Conservation (phyloP, 2,329 filamentous ascomycete species). For the Cercospora zeina region DNA sequence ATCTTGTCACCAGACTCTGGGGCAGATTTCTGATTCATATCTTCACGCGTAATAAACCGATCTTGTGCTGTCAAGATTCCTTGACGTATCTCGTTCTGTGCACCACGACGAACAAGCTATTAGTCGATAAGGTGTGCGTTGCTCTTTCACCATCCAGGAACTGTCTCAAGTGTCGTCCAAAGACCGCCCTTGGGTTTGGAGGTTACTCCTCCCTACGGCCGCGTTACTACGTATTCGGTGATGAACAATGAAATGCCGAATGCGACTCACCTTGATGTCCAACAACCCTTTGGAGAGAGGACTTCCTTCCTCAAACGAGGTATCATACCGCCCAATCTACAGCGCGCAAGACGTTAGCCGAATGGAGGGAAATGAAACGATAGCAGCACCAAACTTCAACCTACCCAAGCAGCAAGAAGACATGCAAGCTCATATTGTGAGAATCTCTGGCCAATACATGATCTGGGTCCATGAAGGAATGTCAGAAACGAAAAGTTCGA, state of each 20-base stretch:
- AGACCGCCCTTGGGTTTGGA: slow-evolving; percentile 71
- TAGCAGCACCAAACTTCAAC: not conserved
- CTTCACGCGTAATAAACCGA: not conserved
- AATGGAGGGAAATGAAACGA: not conserved
- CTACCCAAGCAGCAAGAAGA: slow-evolving; percentile 67
- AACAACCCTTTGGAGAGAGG: slow-evolving; percentile 53
- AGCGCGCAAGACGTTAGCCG: not conserved
- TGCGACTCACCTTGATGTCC: slow-evolving; percentile 55
- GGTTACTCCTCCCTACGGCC: slow-evolving; percentile 61
- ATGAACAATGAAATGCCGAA: not conserved
- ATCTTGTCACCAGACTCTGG: not conserved
- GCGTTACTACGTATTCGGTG: not conserved
- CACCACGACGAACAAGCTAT: not conserved
- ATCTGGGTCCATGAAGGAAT: slow-evolving; percentile 81
- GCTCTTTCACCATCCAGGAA: slow-evolving; percentile 63
- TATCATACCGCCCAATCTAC: slow-evolving; percentile 67
- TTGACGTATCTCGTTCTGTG: not conserved
- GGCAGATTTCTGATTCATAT: not conserved
- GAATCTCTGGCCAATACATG: slow-evolving; percentile 81
- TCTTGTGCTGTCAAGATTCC: not conserved
- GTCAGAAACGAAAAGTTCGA: slow-evolving; percentile 78
- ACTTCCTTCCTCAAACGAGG: slow-evolving; percentile 61
- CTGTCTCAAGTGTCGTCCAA: slow-evolving; percentile 63
- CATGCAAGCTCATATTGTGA: slow-evolving; percentile 83
- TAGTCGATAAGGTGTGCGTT: not conserved